Percentiles rank a stretch among this genome's conserved stretches.
These are phyloP conservation scores for Phytophthora aleatoria DNA, from an alignment of 352 stramenopile genomes.

Conservation along the genomic window DNA sequence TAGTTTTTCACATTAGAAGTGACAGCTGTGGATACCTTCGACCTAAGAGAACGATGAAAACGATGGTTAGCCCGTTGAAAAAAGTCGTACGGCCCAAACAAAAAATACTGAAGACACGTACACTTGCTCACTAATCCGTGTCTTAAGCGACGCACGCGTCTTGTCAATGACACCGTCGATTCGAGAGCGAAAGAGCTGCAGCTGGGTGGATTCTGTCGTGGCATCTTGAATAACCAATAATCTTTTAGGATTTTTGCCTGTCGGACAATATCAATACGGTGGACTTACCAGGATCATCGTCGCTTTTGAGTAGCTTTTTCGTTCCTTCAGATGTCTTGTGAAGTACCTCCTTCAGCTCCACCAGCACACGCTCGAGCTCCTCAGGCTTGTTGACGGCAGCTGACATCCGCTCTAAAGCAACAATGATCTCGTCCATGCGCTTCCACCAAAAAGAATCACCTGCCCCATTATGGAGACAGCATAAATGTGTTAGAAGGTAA, in stretches of 20 bases:
- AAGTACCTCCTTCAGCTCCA: conserved; percentile 57
- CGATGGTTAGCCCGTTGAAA: background rate
- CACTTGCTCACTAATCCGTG: conserved; percentile 60
- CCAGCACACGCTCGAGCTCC: conserved; percentile 58
- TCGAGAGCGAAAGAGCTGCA: conserved; percentile 49
- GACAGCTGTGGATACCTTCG: conserved; percentile 61
- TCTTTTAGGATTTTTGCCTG: background rate
- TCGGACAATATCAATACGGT: background rate
- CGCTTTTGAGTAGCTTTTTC: conserved; percentile 15
- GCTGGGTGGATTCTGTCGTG: conserved; percentile 25
- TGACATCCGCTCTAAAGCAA: conserved; percentile 53
- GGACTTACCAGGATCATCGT: conserved; percentile 20
- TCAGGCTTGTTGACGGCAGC: conserved; percentile 56
- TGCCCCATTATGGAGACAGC: background rate
- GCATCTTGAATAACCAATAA: conserved; percentile 6
- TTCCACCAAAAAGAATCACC: conserved; percentile 63
- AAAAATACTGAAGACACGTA: conserved; percentile 22
- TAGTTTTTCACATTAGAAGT: conserved; percentile 58
- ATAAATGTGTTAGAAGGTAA: conserved; percentile 1
- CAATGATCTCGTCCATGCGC: conserved; percentile 54
- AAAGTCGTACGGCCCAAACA: background rate
- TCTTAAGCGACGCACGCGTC: conserved; percentile 49
- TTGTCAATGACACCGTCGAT: conserved; percentile 59
- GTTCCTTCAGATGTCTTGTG: conserved; percentile 29
- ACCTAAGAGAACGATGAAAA: conserved; percentile 23